Evolutionary conservation across 2,329 filamentous ascomycete species (phyloP), one percentile per base, ranked within the genome.

Genomic region (Cladosporium sp.): DNA sequence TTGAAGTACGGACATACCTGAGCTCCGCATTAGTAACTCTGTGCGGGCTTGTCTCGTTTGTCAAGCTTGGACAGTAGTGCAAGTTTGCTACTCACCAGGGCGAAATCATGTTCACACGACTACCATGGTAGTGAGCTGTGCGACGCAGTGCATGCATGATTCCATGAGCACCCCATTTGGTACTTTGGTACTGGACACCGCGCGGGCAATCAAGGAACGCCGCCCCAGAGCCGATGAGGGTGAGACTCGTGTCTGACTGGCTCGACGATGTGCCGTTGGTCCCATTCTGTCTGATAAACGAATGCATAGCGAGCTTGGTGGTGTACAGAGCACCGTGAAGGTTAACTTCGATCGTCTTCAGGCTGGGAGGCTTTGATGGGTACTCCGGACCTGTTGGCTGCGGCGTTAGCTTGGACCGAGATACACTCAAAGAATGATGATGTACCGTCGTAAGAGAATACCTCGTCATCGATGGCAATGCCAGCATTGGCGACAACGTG

Each of bases 101-200:
- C 4, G 75, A 76, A 44, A 80, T 77, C 30, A 77, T 67, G 59
- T 78, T 79, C 3, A 80, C 73, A 0, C 79, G 74, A 63, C 74
- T 77, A 3, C 77, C 71, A 49, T 74, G 72, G 64, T 71, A 75
- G 4, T 73, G 68, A 18, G 61, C 51, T 6, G 75, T 78, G 30
- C 74, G 68, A 44, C 78, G 66, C 51, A 80, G 65, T 12, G 74
- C 71, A 66, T 76, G 76, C 75, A 80, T 77, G n/a, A 80, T 74
- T 1, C 78, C 77, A 55, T 78, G 72, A 61, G 77, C 72, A 4
- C 72, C 78, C 71, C 76, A 80, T 67, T 80, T 80, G 15, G 74
- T 76, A 4, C 72, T 72, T 34, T 70, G 69, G 69, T 81, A 81
- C 61, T 76, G 74, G n/a, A 75, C 68, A 5, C 68, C 71, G 8